Conservation (phyloP, 2,329 filamentous ascomycete species). For the Aspergillus phoenicis region DNA sequence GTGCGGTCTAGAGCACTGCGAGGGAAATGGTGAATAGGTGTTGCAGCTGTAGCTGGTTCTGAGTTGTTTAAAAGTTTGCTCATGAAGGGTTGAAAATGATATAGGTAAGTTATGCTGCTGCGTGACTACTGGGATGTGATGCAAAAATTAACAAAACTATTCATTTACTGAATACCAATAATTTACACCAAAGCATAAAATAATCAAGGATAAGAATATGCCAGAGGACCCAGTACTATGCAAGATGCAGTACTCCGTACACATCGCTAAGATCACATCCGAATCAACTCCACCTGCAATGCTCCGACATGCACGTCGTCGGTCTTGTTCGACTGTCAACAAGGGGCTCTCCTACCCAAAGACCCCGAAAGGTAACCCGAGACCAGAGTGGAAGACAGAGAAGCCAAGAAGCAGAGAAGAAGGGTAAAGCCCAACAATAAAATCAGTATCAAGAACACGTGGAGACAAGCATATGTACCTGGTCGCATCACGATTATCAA, state of each 20-base stretch:
- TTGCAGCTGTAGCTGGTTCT: no score
- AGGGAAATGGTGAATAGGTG: no score
- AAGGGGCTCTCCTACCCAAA: slow-evolving; percentile 8
- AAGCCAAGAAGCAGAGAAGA: slow-evolving; percentile 1
- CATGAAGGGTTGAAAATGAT: no score
- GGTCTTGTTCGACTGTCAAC: slow-evolving; percentile 11
- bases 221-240: slow-evolving; percentile 10
- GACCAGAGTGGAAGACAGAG: neutral
- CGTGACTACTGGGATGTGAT: neutral
- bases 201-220: neutral
- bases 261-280: slow-evolving; percentile 14
- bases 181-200: neutral
- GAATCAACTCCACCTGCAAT: slow-evolving; percentile 17
- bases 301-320: slow-evolving; percentile 14
- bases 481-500: slow-evolving; percentile 18
- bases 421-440: slow-evolving; percentile 11
- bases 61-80: no score
- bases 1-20: no score
- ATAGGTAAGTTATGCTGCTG: no score
- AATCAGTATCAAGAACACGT: slow-evolving; percentile 8
- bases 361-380: slow-evolving; percentile 1
- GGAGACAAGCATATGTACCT: slow-evolving; percentile 10
- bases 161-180: neutral
- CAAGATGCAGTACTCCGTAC: slow-evolving; percentile 14
- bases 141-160: neutral